Evolutionary conservation across 1,284 basidiomycete genomes (phyloP).

Genomic region (Coniferiporia weirii): DNA sequence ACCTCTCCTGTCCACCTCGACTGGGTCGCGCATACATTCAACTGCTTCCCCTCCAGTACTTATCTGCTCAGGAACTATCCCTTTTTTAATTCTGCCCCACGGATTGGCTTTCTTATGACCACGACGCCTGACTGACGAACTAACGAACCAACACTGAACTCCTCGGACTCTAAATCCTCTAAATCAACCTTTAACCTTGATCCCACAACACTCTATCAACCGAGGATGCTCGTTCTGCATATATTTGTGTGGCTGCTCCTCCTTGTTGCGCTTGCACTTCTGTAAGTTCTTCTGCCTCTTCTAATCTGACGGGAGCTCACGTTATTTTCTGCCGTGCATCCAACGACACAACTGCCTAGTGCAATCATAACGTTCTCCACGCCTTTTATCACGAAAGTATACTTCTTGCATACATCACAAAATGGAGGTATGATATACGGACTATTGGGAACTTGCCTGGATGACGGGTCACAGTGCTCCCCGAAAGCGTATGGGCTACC

Average conservation of each 20-base stretch:
- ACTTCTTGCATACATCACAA: conserved; percentile 25
- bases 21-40: too few species aligned
- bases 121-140: background rate
- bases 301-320: background rate
- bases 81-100: background rate
- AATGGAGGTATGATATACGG: conserved; percentile 27
- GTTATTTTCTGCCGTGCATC: background rate
- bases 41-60: too few species aligned
- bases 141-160: background rate
- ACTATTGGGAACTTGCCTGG: conserved; percentile 28
- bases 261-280: background rate
- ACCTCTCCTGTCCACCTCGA: too few species aligned
- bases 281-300: background rate
- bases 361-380: conserved; percentile 28
- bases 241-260: background rate
- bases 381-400: conserved; percentile 27
- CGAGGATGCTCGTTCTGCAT: background rate
- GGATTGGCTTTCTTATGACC: background rate
- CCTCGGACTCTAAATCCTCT: too few species aligned
- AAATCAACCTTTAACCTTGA: too few species aligned
- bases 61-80: too few species aligned
- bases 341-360: conserved; percentile 16
- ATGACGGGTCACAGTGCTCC: conserved; percentile 21
- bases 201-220: too few species aligned
- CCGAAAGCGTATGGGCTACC: conserved; percentile 21